Conservation (phyloP, 768 basidiomycete species). For the Leucocoprinus birnbaumii region DNA sequence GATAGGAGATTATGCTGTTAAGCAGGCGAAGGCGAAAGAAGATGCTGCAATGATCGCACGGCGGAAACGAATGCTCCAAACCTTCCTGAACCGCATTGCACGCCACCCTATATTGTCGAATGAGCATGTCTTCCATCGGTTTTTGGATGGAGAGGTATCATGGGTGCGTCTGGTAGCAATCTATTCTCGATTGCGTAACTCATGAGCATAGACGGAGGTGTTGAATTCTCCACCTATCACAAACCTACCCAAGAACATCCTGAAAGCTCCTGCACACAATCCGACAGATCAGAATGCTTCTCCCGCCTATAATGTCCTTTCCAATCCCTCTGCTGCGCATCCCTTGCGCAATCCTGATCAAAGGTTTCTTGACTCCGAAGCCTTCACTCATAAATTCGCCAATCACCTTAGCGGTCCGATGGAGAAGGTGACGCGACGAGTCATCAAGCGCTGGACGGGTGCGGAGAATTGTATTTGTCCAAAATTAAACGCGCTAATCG, state of each 20-base stretch:
- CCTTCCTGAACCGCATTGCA: slow-evolving; percentile 87
- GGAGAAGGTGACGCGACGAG: slow-evolving; percentile 93
- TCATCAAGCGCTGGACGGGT: slow-evolving; percentile 95
- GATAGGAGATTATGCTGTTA: slow-evolving; percentile 94
- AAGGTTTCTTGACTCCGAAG: slow-evolving; percentile 93
- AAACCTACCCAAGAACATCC: slow-evolving; percentile 88
- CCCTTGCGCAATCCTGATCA: slow-evolving; percentile 93
- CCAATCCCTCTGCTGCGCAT: slow-evolving; percentile 85
- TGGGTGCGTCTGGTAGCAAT: slow-evolving; percentile 62
- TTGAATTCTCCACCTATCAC: slow-evolving; percentile 91
- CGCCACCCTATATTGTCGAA: slow-evolving; percentile 94
- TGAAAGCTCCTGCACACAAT: slow-evolving; percentile 94
- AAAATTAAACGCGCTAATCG: background rate
- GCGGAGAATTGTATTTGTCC: slow-evolving; percentile 20
- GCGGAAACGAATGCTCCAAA: slow-evolving; percentile 92
- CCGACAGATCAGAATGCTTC: slow-evolving; percentile 79
- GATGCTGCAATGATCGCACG: slow-evolving; percentile 89
- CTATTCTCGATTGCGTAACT: background rate
- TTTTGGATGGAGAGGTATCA: slow-evolving; percentile 92
- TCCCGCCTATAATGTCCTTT: slow-evolving; percentile 77
- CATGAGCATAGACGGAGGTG: slow-evolving; percentile 72
- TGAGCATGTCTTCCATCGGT: slow-evolving; percentile 94
- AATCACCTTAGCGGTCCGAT: slow-evolving; percentile 88
- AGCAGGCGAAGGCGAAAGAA: slow-evolving; percentile 95
- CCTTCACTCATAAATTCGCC: slow-evolving; percentile 94